A percentile compares a stretch with the other conserved stretches of the same genome.
Evolutionary conservation across 228 moss, liverwort and hornwort genomes (phyloP).

Genomic region (Sphagnum fallax): DNA sequence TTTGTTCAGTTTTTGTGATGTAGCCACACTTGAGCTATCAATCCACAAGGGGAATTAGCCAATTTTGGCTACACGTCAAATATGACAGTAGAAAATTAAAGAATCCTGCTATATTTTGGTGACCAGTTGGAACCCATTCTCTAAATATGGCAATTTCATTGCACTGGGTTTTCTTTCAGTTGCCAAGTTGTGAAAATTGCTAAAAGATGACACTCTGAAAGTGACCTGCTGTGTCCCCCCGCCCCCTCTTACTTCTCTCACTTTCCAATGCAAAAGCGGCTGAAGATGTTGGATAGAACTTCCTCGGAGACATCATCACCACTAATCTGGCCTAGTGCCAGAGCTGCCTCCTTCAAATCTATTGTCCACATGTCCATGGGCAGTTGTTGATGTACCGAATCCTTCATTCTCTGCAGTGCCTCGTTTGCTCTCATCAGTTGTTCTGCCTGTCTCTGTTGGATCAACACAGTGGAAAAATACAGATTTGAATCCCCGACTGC

Average conservation of each 20-base stretch:
- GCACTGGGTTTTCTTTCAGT: too few species aligned
- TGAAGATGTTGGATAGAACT: constrained; percentile 83
- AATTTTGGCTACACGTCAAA: too few species aligned
- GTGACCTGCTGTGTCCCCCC: background rate
- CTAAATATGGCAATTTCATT: too few species aligned
- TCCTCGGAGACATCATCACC: constrained; percentile 95
- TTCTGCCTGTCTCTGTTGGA: constrained; percentile 77
- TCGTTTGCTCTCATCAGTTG: constrained; percentile 80
- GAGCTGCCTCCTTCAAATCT: constrained; percentile 88
- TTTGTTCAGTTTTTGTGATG: too few species aligned
- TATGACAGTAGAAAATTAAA: too few species aligned
- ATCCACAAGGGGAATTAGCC: too few species aligned
- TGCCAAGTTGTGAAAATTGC: too few species aligned
- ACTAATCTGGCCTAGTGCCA: constrained; percentile 82
- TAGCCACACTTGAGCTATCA: too few species aligned
- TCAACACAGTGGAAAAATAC: background rate
- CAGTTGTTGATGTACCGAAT: constrained; percentile 60
- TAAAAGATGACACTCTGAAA: too few species aligned
- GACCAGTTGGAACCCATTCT: too few species aligned
- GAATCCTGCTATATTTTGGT: too few species aligned
- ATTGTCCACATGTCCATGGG: constrained; percentile 95
- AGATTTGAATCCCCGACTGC: background rate
- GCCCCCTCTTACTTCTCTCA: constrained; percentile 8
- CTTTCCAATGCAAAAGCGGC: constrained; percentile 93
- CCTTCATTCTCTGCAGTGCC: constrained; percentile 70